Conservation (phyloP, 2,329 filamentous ascomycete species). For the Intubia oerlemansii region DNA sequence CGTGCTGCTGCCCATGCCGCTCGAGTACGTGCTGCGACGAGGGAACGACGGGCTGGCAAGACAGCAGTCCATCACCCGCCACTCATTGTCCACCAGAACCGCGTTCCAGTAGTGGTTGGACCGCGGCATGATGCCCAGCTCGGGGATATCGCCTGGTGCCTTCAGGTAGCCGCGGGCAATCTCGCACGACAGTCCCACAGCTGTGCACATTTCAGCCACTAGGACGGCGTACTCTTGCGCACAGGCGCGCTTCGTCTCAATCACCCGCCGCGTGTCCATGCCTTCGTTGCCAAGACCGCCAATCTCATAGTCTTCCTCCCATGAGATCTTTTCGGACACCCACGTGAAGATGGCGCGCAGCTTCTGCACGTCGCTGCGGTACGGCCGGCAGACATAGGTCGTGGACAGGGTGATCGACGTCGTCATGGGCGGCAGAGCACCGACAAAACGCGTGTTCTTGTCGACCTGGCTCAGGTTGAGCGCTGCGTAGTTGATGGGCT, state of each 20-base stretch:
- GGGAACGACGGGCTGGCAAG: slow-evolving; percentile 84
- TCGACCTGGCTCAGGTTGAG: slow-evolving; percentile 77
- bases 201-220: slow-evolving; percentile 81
- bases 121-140: slow-evolving; percentile 62
- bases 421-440: slow-evolving; percentile 53
- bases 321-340: slow-evolving; percentile 84
- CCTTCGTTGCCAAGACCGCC: slow-evolving; percentile 37
- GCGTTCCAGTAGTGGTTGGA: slow-evolving; percentile 98
- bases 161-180: slow-evolving; percentile 83
- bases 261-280: slow-evolving; percentile 61
- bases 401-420: slow-evolving; percentile 70
- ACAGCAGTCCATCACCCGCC: slow-evolving; percentile 90
- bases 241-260: slow-evolving; percentile 66
- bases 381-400: slow-evolving; percentile 81
- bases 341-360: slow-evolving; percentile 91
- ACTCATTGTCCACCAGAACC: slow-evolving; percentile 79
- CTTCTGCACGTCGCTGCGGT: slow-evolving; percentile 82
- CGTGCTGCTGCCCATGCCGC: slow-evolving; percentile 28
- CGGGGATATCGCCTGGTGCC: slow-evolving; percentile 60
- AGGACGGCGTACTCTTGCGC: slow-evolving; percentile 77
- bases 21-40: slow-evolving; percentile 56
- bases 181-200: slow-evolving; percentile 74
- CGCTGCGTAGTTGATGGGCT: slow-evolving; percentile 60
- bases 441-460: slow-evolving; percentile 86
- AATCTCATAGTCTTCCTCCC: slow-evolving; percentile 91